phyloP scores from a whole-genome alignment of 140 eudicot genomes.

The Cichorium intybus region DNA sequence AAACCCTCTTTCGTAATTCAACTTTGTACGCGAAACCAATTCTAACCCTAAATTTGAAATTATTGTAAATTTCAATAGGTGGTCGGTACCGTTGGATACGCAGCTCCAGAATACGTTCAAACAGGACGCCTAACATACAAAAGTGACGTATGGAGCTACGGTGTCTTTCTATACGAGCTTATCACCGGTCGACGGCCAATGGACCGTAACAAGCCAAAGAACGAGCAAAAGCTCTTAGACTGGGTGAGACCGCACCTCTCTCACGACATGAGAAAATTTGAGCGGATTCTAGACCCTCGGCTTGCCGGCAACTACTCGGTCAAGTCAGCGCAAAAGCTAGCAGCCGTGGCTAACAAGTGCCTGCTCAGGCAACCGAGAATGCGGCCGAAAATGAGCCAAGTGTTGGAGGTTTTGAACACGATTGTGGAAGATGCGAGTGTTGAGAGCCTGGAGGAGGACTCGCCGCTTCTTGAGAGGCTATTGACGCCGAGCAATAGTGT shows the following conservation, averaged over 20 bases:
- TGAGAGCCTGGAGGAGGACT: slow-evolving; percentile 25
- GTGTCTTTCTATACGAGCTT: slow-evolving; percentile 78
- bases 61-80: slow-evolving; percentile 34
- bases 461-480: slow-evolving; percentile 18
- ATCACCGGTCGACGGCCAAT: slow-evolving; percentile 87
- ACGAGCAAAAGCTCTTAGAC: slow-evolving; percentile 73
- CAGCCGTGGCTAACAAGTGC: slow-evolving; percentile 77
- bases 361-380: slow-evolving; percentile 52
- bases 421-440: slow-evolving; percentile 41
- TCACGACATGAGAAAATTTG: slow-evolving; percentile 50
- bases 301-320: slow-evolving; percentile 59
- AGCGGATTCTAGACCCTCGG: slow-evolving; percentile 67
- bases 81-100: slow-evolving; percentile 93
- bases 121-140: slow-evolving; percentile 82
- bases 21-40: background rate
- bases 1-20: slow-evolving; percentile 1
- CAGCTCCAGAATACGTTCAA: slow-evolving; percentile 90
- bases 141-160: slow-evolving; percentile 91
- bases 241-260: slow-evolving; percentile 73
- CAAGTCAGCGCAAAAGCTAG: slow-evolving; percentile 72
- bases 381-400: slow-evolving; percentile 80
- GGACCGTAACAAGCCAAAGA: slow-evolving; percentile 68
- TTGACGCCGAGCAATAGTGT: slow-evolving; percentile 26
- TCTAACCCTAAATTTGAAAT: background rate
- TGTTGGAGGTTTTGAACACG: slow-evolving; percentile 48